Evolutionary conservation across 2,329 filamentous ascomycete genomes (phyloP).

Genomic region (Trichoderma hamatum): DNA sequence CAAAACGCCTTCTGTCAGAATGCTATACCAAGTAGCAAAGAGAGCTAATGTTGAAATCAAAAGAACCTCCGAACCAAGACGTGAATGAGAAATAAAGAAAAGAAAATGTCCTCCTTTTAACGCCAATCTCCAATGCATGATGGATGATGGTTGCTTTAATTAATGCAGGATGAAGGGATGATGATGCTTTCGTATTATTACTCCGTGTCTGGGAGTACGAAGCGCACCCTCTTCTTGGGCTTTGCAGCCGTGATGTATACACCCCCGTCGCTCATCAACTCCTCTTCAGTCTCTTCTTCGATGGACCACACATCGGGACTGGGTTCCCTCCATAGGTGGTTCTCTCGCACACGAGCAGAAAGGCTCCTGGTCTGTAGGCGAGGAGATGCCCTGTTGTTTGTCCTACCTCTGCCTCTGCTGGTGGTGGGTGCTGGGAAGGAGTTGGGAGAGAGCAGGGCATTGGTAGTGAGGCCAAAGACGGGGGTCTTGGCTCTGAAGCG

Average conservation of each 20-base stretch:
- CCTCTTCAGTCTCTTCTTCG: conserved; percentile 61
- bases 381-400: conserved; percentile 37
- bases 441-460: conserved; percentile 36
- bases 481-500: conserved; percentile 39
- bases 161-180: neutral
- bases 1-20: conserved; percentile 7
- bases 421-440: conserved; percentile 17
- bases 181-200: conserved; percentile 25
- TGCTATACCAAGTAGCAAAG: conserved; percentile 9
- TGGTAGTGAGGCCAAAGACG: conserved; percentile 37
- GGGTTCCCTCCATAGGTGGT: conserved; percentile 57
- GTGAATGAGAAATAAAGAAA: neutral
- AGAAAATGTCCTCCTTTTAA: conserved; percentile 15
- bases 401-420: conserved; percentile 32
- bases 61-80: neutral
- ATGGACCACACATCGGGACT: conserved; percentile 64
- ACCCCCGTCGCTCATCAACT: conserved; percentile 44
- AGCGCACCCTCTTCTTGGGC: conserved; percentile 60
- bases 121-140: conserved; percentile 34
- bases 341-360: conserved; percentile 43
- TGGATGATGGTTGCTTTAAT: neutral
- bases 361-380: conserved; percentile 36
- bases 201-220: conserved; percentile 53
- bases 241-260: conserved; percentile 48
- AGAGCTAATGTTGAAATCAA: conserved; percentile 27